Conservation (phyloP, 352 stramenopile species). For the Plasmopara muralis region DNA sequence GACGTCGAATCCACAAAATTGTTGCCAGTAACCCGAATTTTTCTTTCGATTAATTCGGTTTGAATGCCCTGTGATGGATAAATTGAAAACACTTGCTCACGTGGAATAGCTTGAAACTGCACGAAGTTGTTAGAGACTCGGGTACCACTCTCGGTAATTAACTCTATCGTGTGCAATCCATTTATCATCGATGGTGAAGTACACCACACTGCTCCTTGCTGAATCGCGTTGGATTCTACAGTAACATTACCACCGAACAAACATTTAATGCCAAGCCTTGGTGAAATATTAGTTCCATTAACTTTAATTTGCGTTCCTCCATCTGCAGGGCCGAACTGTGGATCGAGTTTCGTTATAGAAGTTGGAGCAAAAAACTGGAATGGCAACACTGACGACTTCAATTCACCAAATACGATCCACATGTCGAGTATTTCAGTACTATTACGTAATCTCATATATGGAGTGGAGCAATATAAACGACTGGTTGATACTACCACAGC, state of each 20-base stretch:
- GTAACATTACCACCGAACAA: constrained; percentile 23
- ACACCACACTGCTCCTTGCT: constrained; percentile 15
- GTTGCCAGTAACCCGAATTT: constrained; percentile 29
- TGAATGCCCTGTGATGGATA: constrained; percentile 24
- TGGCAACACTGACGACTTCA: constrained; percentile 15
- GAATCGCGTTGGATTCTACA: constrained; percentile 5
- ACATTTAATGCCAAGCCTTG: constrained; percentile 20
- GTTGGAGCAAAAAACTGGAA: constrained; percentile 22
- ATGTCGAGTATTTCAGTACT: constrained; percentile 13
- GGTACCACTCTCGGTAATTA: constrained; percentile 19
- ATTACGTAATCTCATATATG: constrained; percentile 8
- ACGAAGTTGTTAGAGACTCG: constrained; percentile 24
- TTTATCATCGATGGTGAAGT: constrained; percentile 18
- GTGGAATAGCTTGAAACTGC: constrained; percentile 26
- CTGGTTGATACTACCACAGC: constrained; percentile 18
- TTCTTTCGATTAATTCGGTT: constrained; percentile 11
- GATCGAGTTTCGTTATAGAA: constrained; percentile 11
- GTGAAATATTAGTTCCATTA: constrained; percentile 17
- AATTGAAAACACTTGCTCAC: constrained; percentile 27
- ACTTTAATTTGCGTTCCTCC: constrained; percentile 28
- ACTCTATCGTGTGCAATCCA: constrained; percentile 25
- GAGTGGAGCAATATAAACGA: constrained; percentile 20
- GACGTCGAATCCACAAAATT: constrained; percentile 45
- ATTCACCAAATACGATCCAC: constrained; percentile 29
- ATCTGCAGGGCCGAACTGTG: constrained; percentile 25